Evolutionary conservation across 352 stramenopile species (phyloP), one percentile per base, ranked within the genome.

Genomic region (Phytophthora pistaciae): DNA sequence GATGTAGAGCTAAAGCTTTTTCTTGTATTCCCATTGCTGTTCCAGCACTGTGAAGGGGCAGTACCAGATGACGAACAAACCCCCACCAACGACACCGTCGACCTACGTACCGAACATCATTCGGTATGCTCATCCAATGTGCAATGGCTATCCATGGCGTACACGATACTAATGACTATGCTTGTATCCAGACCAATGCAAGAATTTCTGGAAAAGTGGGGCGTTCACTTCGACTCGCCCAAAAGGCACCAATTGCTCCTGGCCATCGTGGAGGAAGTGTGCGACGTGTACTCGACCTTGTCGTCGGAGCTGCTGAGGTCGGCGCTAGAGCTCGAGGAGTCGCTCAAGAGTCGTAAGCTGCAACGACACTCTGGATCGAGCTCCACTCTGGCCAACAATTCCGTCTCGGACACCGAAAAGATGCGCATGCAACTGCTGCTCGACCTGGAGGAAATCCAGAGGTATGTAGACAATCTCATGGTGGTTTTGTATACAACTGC

Each of bases 21-120:
- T 20, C 18, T 33, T 38, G 1, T 5, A 36, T 36, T 36, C 0
- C 29, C 6, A 36, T 8, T 36, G 29, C 29, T 36, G 29, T 36
- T 36, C 10, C 29, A 93, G 82, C 36, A 96, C 88, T 6, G 88
- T 96, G 56, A 96, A 96, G 59, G 90, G 90, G 10, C 90, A 96
- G 66, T 96, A 96, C 58, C 90, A 96, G 64, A 96, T 96, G 85
- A 96, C 90, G 5, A 96, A 95, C 81, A 96, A 96, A 60, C 84
- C 88, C 7, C 66, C 83, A 21, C 90, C 90, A 36, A 92, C 84
- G 3, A 73, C 77, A 6, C 64, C 81, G 2, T 96, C 90, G 38
- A 85, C 84, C 13, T 96, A 96, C 55, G 82, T 96, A 9, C 31
- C 83, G 2, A 96, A 85, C 60, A 95, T 96, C 42, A 74, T 92